Evolutionary conservation across 768 basidiomycete genomes (phyloP).

Genomic region (Tylopilus vinaceipallidus): DNA sequence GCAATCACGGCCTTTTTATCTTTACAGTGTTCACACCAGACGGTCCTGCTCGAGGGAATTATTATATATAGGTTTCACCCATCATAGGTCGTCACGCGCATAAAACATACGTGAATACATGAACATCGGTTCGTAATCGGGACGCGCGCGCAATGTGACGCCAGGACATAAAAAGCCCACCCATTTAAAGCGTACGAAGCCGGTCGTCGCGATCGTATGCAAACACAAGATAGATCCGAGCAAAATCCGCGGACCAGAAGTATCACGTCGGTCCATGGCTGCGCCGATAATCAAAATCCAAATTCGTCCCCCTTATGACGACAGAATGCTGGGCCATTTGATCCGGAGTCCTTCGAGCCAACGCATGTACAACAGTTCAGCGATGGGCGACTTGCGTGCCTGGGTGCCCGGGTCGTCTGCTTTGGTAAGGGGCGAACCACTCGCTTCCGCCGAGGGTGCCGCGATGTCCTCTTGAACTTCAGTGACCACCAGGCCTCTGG

Average conservation of each 20-base stretch:
- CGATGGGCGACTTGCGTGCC: constrained; percentile 80
- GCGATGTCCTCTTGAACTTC: constrained; percentile 75
- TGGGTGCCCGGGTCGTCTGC: constrained; percentile 40
- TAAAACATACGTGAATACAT: constrained; percentile 16
- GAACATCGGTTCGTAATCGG: constrained; percentile 2
- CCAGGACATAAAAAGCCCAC: background rate
- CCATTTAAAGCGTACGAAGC: background rate
- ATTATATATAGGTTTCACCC: constrained; percentile 2
- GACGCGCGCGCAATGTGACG: background rate
- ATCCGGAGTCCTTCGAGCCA: constrained; percentile 92
- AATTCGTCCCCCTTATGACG: constrained; percentile 15
- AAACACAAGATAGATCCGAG: background rate
- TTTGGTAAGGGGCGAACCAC: constrained; percentile 29
- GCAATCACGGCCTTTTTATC: constrained; percentile 4
- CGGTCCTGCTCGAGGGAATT: too few relatives aligned
- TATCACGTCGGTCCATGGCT: background rate
- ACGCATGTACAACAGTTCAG: constrained; percentile 94
- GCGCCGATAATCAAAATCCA: background rate
- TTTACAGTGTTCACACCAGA: background rate
- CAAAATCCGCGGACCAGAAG: background rate
- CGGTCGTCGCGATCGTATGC: background rate
- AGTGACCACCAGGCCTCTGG: constrained; percentile 78
- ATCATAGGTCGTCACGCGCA: constrained; percentile 2
- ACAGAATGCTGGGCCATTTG: constrained; percentile 81
- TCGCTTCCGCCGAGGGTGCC: constrained; percentile 41